Base-by-base conservation (phyloP, 345 rosid genomes). In the Combretum micranthum region DNA sequence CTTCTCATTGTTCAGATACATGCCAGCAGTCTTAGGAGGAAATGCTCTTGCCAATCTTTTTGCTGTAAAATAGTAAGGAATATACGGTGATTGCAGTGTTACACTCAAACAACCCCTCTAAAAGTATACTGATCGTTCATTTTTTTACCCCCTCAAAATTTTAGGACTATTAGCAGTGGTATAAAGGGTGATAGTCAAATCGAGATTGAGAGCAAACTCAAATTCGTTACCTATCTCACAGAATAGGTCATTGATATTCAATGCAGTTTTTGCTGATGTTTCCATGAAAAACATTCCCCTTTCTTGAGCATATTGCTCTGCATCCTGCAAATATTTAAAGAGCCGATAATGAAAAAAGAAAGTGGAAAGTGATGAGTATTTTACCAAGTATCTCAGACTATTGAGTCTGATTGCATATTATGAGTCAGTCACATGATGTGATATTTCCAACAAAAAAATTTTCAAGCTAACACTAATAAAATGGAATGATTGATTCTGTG, bases 261-360 rank as follows among this genome's bases (percentile, higher is more conserved):
- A 57, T 20, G 76, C 69, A 47, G 71, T 62, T 74, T 77, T 77
- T 16, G 82, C 78, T 32, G 82, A 65, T 51, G 82, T 73, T 65
- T 77, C 82, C 21, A 58, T 52, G 67, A 67, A 77, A 55, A 73
- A 65, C 69, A 77, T 67, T 52, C 72, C 76, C 13, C 68, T 77
- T 64, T 73, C 82, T 63, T 77, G 73, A 58, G 78, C 67, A 52
- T 60, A 70, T 56, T 64, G 57, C 25, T 67, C 66, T 2, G 73
- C 78, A 37, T 70, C 76, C 72, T 73, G 71, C 51, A 47, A 32
- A 20, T 60, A 15, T 20, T 37, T 2, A 50, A 42, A 50, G 10
- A 42, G 44, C 43, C 14, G 0, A 15, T 9, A 3, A 4, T 16
- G 11, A n/a, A 56, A 13, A 16, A 25, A 18, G 18, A 12, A 56